Evolutionary conservation across 2,329 filamentous ascomycete genomes (phyloP).

Genomic region (Microthyrium microscopicum): DNA sequence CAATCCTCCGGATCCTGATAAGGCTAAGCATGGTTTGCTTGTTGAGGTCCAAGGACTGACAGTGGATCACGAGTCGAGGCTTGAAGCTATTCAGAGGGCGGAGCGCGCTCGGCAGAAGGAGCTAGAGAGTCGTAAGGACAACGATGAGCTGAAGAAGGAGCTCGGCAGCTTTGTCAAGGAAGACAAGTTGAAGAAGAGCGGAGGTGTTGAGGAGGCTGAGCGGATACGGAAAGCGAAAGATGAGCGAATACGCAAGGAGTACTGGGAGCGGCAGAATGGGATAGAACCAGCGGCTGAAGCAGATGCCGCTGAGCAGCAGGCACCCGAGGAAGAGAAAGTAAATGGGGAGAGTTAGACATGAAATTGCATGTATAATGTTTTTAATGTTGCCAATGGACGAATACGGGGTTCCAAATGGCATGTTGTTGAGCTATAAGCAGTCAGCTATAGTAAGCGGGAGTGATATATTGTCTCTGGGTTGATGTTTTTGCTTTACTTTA

Average conservation of each 20-base stretch:
- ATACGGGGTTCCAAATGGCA: too few species aligned
- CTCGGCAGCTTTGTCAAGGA: slow-evolving; percentile 73
- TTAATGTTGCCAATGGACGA: too few species aligned
- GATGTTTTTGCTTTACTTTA: too few species aligned
- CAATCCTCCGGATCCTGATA: slow-evolving; percentile 48
- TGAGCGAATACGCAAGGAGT: slow-evolving; percentile 68
- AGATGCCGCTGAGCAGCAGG: too few species aligned
- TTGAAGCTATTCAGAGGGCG: slow-evolving; percentile 94
- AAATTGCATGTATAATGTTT: too few species aligned
- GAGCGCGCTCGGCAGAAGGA: slow-evolving; percentile 85
- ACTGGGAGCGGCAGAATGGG: slow-evolving; percentile 29
- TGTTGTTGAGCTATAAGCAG: too few species aligned
- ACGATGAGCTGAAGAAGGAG: slow-evolving; percentile 65
- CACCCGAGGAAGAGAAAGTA: too few species aligned
- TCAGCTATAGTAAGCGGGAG: too few species aligned
- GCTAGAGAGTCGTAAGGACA: slow-evolving; percentile 54
- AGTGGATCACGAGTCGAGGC: slow-evolving; percentile 80
- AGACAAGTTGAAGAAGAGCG: slow-evolving; percentile 87
- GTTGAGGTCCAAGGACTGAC: slow-evolving; percentile 86
- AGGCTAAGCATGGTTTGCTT: slow-evolving; percentile 79
- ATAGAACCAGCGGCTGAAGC: slow-evolving; percentile 2
- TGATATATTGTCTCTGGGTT: too few species aligned
- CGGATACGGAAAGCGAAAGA: slow-evolving; percentile 70
- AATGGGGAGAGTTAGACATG: too few species aligned
- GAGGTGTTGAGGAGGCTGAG: slow-evolving; percentile 88